These are phyloP conservation scores for Salix udensis DNA, from an alignment of 345 rosid species.

Conservation along the genomic window DNA sequence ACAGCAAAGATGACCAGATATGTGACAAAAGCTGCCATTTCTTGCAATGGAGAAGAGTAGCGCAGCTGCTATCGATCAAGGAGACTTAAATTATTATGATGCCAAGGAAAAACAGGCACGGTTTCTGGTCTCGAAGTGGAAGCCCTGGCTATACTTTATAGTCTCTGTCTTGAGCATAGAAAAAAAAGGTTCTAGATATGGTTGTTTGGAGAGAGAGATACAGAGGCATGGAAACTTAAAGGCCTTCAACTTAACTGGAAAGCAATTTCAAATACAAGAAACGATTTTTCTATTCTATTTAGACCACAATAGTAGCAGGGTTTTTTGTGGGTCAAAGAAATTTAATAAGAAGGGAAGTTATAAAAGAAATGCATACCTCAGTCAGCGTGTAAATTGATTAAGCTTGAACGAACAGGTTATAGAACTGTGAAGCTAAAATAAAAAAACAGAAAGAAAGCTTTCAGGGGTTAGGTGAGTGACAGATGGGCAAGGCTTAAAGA, in stretches of 20 bases:
- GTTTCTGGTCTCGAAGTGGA: neutral
- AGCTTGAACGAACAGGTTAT: neutral
- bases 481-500: neutral
- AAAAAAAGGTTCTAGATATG: neutral
- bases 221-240: neutral
- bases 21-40: neutral
- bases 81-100: neutral
- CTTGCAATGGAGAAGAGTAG: neutral
- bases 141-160: neutral
- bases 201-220: conserved; percentile 6
- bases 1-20: conserved; percentile 11
- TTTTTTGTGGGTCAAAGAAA: neutral
- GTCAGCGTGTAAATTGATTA: neutral
- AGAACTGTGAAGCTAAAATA: neutral
- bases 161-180: neutral
- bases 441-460: neutral
- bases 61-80: neutral
- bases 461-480: neutral
- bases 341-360: neutral
- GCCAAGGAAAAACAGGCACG: neutral
- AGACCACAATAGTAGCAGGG: neutral
- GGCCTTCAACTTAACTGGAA: neutral
- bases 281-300: neutral
- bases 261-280: conserved; percentile 4
- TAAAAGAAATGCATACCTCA: neutral